phyloP scores from a whole-genome alignment of 2,329 filamentous ascomycete genomes.

The Plenodomus lindquistii region DNA sequence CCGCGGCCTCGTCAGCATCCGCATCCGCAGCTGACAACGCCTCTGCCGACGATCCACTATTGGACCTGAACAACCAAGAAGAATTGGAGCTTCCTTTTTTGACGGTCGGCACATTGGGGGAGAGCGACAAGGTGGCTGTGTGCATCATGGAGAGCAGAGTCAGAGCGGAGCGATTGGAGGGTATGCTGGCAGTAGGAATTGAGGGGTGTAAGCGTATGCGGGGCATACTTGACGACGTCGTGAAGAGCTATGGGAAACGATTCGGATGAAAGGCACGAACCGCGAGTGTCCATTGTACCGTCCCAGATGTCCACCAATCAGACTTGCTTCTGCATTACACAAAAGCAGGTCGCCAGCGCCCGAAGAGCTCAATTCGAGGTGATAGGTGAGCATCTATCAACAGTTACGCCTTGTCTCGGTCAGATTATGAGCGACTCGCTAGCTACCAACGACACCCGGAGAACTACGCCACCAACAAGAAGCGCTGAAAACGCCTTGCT shows the following conservation, averaged over 20 bases:
- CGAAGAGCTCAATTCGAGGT: too few relatives aligned
- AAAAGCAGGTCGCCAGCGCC: too few relatives aligned
- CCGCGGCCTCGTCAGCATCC: constrained; percentile 75
- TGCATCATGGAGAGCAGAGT: constrained; percentile 86
- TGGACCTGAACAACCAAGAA: constrained; percentile 79
- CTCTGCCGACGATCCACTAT: constrained; percentile 72
- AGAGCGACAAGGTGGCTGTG: constrained; percentile 74
- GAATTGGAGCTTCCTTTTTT: constrained; percentile 87
- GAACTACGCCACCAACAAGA: too few relatives aligned
- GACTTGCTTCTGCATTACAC: too few relatives aligned
- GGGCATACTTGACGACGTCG: constrained; percentile 77
- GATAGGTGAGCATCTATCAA: too few relatives aligned
- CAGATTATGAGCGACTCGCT: too few relatives aligned
- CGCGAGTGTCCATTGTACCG: too few relatives aligned
- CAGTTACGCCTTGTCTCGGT: too few relatives aligned
- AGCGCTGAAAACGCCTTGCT: too few relatives aligned
- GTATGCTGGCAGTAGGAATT: constrained; percentile 89
- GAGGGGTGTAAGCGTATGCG: constrained; percentile 89
- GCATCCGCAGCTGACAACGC: constrained; percentile 59
- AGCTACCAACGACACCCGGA: too few relatives aligned
- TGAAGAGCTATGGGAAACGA: constrained; percentile 51
- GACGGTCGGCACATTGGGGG: constrained; percentile 80
- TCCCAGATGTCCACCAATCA: too few relatives aligned
- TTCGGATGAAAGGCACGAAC: constrained; percentile 19
- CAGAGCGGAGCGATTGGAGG: constrained; percentile 80